Evolutionary conservation across 2,329 filamentous ascomycete species (phyloP).

Genomic region (Xylaria sp.): DNA sequence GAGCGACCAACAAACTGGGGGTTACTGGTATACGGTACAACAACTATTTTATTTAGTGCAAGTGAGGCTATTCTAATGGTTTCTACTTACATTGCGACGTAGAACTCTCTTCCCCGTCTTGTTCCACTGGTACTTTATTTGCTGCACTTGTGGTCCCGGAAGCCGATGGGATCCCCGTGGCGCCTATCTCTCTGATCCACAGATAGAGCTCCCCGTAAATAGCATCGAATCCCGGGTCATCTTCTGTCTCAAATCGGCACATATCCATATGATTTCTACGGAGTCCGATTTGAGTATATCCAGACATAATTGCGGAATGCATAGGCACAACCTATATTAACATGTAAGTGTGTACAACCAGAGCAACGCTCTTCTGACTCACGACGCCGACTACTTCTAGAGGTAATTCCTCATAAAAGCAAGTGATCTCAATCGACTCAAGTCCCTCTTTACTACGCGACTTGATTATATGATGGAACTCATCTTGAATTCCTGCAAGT

Average conservation of each 20-base stretch:
- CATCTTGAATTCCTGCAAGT: conserved; percentile 6
- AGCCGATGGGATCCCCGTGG: background rate
- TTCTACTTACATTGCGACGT: background rate
- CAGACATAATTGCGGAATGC: conserved; percentile 7
- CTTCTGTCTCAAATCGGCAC: background rate
- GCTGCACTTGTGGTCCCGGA: background rate
- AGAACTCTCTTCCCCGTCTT: background rate
- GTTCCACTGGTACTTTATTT: background rate
- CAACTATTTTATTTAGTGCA: conserved; percentile 5
- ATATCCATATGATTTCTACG: conserved; percentile 14
- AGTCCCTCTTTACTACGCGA: background rate
- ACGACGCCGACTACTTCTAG: background rate
- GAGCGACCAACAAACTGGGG: conserved; percentile 4
- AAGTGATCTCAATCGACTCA: background rate
- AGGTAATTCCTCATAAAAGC: conserved; percentile 20
- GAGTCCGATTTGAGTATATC: conserved; percentile 3
- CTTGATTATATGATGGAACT: conserved; percentile 5
- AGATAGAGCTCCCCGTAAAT: conserved; percentile 2
- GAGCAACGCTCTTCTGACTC: background rate
- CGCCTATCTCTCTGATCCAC: conserved; percentile 1
- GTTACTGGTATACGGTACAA: conserved; percentile 2
- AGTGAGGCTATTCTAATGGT: background rate
- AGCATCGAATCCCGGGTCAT: conserved; percentile 2
- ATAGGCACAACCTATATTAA: conserved; percentile 10
- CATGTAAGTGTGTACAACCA: background rate